Conservation (phyloP, 139 green algal species). For the Spirogloea muscicola region DNA sequence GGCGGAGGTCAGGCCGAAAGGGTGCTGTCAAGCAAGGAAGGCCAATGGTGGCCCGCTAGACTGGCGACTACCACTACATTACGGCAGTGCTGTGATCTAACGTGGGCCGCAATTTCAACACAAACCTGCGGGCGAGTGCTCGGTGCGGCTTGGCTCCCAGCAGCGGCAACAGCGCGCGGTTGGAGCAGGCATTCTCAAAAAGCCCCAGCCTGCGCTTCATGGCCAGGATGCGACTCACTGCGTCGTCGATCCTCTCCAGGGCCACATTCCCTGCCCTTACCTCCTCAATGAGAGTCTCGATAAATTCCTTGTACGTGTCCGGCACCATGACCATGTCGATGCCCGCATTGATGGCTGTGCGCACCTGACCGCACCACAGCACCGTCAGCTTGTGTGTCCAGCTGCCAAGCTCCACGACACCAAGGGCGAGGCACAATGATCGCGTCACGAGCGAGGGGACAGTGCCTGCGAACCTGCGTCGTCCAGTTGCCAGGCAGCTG, state of each 20-base stretch:
- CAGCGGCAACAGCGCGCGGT: not conserved
- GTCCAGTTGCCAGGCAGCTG: conserved; percentile 9
- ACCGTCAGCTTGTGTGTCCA: not conserved
- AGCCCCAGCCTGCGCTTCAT: conserved; percentile 10
- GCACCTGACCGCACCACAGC: not conserved
- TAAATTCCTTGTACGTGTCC: not conserved
- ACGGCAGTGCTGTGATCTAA: too few species aligned
- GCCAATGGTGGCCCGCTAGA: too few species aligned
- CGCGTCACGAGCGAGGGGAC: too few species aligned
- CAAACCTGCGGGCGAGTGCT: conserved; percentile 11
- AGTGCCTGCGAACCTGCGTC: conserved; percentile 3
- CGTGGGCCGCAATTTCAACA: too few species aligned
- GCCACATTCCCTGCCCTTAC: conserved; percentile 5
- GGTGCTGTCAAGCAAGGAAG: too few species aligned
- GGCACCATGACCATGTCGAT: conserved; percentile 1
- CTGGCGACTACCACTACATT: too few species aligned
- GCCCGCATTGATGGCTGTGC: not conserved
- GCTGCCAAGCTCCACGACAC: not conserved
- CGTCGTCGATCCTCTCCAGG: conserved; percentile 17
- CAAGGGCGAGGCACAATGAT: too few species aligned
- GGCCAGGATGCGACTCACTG: conserved; percentile 9
- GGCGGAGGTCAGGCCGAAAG: too few species aligned
- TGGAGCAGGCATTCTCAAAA: conserved; percentile 2
- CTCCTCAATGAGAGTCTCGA: not conserved
- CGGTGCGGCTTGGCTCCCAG: conserved; percentile 13